Conservation (phyloP, 768 basidiomycete species). For the Agaricus sinodeliciosus region DNA sequence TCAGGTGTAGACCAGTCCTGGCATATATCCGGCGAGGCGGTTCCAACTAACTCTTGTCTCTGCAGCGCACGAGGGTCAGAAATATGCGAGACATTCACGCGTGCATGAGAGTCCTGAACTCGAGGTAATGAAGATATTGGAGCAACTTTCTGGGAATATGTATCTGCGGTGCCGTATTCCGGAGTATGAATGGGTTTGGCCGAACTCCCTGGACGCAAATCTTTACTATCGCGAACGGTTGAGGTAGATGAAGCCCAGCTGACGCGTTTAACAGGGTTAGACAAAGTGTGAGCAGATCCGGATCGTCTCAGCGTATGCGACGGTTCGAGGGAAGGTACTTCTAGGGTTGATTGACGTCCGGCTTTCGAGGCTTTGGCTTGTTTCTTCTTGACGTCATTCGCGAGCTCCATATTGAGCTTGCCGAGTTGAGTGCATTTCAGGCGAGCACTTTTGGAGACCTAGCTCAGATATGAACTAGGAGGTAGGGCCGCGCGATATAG, state of each 20-base stretch:
- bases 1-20: slow-evolving; percentile 6
- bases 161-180: neutral
- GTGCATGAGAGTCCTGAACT: slow-evolving; percentile 1
- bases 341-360: neutral
- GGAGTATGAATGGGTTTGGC: neutral
- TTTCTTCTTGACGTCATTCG: slow-evolving; percentile 2
- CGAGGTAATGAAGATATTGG: neutral
- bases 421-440: slow-evolving; percentile 3
- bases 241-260: slow-evolving; percentile 24
- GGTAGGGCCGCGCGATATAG: neutral
- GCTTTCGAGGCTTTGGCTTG: slow-evolving; percentile 1
- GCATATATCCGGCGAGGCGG: neutral
- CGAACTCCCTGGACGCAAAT: neutral
- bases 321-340: slow-evolving; percentile 12
- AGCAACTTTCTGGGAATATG: neutral
- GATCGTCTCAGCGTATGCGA: slow-evolving; percentile 3
- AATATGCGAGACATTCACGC: slow-evolving; percentile 4
- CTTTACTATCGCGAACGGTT: slow-evolving; percentile 14
- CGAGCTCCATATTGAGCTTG: neutral
- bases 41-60: neutral
- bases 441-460: slow-evolving; percentile 5
- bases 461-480: neutral
- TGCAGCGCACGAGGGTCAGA: slow-evolving; percentile 5
- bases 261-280: slow-evolving; percentile 17
- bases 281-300: slow-evolving; percentile 11